Evolutionary conservation across 495 filamentous ascomycete genomes (phyloP).

Genomic region (Xylaria nigripes): DNA sequence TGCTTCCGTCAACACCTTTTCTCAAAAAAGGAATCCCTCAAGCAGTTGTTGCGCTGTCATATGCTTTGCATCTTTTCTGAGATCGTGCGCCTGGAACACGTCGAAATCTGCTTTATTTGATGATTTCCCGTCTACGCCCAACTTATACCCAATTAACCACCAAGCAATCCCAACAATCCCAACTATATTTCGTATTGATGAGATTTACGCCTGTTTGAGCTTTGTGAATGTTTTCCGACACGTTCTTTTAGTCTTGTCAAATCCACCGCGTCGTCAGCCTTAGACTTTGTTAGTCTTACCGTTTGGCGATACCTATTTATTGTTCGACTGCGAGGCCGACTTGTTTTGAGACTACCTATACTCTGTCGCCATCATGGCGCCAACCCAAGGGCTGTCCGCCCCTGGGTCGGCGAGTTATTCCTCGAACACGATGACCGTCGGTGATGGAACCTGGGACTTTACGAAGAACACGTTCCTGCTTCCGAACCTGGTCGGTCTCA

Average conservation of each 20-base stretch:
- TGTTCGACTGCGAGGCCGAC: not conserved
- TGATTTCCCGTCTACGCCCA: conserved; percentile 1
- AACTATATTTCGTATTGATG: conserved; percentile 1
- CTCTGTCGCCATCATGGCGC: conserved; percentile 40
- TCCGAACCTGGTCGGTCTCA: conserved; percentile 76
- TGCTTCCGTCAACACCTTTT: conserved; percentile 9
- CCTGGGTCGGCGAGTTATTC: conserved; percentile 75
- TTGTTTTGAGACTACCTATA: conserved; percentile 8
- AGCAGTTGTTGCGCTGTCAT: not conserved
- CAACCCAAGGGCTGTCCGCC: conserved; percentile 52
- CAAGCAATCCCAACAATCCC: not conserved
- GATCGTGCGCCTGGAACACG: not conserved
- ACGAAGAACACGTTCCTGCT: conserved; percentile 77
- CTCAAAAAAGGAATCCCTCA: not conserved
- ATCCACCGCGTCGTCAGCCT: not conserved
- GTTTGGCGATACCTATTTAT: not conserved
- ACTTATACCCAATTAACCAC: conserved; percentile 7
- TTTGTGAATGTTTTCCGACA: not conserved
- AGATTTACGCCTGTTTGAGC: not conserved
- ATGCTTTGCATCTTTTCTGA: not conserved
- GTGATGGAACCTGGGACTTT: conserved; percentile 88
- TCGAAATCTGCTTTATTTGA: conserved; percentile 2
- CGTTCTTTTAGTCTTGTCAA: not conserved
- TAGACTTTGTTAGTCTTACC: not conserved
- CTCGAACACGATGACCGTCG: conserved; percentile 75